phyloP scores from a whole-genome alignment of 148 eudicot species.

The Nepenthes gracilis region DNA sequence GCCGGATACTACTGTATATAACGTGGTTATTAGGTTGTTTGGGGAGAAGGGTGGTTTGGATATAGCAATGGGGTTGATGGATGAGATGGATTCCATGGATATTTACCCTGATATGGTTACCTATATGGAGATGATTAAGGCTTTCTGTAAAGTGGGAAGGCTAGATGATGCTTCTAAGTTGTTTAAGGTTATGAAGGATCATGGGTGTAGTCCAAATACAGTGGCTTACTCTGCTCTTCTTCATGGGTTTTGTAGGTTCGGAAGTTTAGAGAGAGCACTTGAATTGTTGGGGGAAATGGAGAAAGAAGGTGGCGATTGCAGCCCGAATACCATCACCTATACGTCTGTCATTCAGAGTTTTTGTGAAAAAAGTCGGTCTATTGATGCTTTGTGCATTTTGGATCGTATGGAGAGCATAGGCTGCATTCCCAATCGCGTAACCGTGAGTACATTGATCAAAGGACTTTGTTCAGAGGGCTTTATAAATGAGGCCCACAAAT shows the following conservation, averaged over 20 bases:
- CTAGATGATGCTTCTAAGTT: conserved; percentile 59
- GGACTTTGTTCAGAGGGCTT: conserved; percentile 54
- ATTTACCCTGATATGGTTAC: conserved; percentile 10
- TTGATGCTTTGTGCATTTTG: conserved; percentile 54
- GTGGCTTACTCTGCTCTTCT: conserved; percentile 56
- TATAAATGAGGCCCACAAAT: conserved; percentile 43
- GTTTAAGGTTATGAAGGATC: conserved; percentile 45
- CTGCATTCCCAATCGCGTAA: conserved; percentile 53
- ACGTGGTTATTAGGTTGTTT: conserved; percentile 51
- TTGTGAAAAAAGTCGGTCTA: conserved; percentile 38
- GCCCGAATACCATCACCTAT: conserved; percentile 65
- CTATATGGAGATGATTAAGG: conserved; percentile 57
- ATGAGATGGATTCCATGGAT: conserved; percentile 4
- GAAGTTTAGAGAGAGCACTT: conserved; percentile 46
- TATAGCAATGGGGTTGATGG: conserved; percentile 4
- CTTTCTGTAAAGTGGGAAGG: conserved; percentile 53
- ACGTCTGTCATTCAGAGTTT: conserved; percentile 54
- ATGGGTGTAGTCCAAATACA: conserved; percentile 49
- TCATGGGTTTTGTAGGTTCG: conserved; percentile 61
- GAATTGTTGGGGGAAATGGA: conserved; percentile 68
- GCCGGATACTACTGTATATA: conserved; percentile 61
- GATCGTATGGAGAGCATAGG: conserved; percentile 43
- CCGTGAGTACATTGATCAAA: conserved; percentile 40
- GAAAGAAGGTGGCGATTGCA: conserved; percentile 45
- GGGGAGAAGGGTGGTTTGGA: conserved; percentile 7